Evolutionary conservation across 1,139 yeast species (phyloP), one percentile per base, ranked within the genome.

Genomic region (Ogataea hybrid): DNA sequence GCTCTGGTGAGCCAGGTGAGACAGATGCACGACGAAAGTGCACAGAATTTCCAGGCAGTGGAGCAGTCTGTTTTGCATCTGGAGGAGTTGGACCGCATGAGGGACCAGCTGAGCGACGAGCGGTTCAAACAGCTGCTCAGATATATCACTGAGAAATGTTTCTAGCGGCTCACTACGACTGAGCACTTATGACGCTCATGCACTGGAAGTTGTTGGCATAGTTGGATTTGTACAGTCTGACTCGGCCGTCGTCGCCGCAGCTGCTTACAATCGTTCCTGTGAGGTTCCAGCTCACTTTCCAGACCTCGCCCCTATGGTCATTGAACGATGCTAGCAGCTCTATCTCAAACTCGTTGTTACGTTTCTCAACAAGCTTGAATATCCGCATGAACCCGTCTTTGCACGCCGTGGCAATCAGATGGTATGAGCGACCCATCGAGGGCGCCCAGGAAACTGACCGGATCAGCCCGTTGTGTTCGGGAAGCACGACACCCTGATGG

Each of bases 361-460:
- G 41, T 7, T 33, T 36, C 63, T 85, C 70, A 37, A 74, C 71
- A 3, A 89, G 72, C 62, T 84, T 86, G 70, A 84, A 90, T 3
- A 92, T 84, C 41, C 97, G 75, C 15, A 92, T 90, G 57, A 71
- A 81, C 0, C 97, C 98, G 62, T 92, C 98, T 62, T 89, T 89
- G 60, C 96, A 88, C 3, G 95, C 98, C 0, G 97, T 90, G 1
- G 98, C 98, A 35, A 92, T 74, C 39, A 89, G 68, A 56, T 92
- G 96, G 61, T 81, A 86, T 47, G 83, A 81, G 51, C 96, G 71
- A 2, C 97, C 98, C 84, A 90, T 87, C 0, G 95, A 81, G 6
- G 97, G 97, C 0, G 97, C 98, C 98, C 98, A 92, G 35, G 94
- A 77, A 7, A 92, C 89, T 28, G 92, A 86, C 52, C 97, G 71